Base-by-base conservation (phyloP, 2,329 filamentous ascomycete species). In the Fusarium oxysporum region DNA sequence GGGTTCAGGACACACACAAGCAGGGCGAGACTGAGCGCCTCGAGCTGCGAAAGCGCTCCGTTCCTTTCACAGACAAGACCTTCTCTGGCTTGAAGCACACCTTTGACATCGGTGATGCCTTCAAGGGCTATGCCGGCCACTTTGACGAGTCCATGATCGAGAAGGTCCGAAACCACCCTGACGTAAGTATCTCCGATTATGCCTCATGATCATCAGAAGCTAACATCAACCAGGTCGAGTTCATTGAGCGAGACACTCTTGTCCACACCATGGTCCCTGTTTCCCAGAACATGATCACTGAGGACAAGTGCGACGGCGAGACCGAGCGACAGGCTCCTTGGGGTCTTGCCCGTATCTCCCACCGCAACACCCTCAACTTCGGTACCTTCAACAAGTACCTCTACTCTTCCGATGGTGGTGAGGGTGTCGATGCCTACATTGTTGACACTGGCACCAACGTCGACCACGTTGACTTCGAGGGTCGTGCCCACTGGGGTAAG, bases 351-450 rank as follows among this genome's bases (percentile, higher is more conserved):
- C 94, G 96, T 91, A 93, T 99, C 85, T 99, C 96, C 38, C 96
- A 99, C 88, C 94, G 96, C 77, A 88, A 96, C 75, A 88, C 89
- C 73, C 89, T 99, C 76, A 92, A 89, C 82, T 98, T 99, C 82
- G 92, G 93, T 78, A 95, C 91, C 83, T 98, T 96, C 87, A 98
- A 98, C 90, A 98, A 98, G 87, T 99, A 99, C 88, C 89, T 98
- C 41, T 99, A 96, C 83, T 89, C 95, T 64, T 88, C 90, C 63
- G 92, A 97, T 61, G 96, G 93, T 81, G 96, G 96, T 82, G 95
- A 98, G 88, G 97, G 96, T 82, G 96, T 99, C 77, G 96, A 99
- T 84, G 96, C 96, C 81, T 99, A 99, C 81, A 93, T 99, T 75
- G 97, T 99, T 80, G 96, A 99, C 86, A 99, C 96, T 63, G 97